Evolutionary conservation across 1,284 basidiomycete species (phyloP).

Genomic region (Apiotrichum laibachii): DNA sequence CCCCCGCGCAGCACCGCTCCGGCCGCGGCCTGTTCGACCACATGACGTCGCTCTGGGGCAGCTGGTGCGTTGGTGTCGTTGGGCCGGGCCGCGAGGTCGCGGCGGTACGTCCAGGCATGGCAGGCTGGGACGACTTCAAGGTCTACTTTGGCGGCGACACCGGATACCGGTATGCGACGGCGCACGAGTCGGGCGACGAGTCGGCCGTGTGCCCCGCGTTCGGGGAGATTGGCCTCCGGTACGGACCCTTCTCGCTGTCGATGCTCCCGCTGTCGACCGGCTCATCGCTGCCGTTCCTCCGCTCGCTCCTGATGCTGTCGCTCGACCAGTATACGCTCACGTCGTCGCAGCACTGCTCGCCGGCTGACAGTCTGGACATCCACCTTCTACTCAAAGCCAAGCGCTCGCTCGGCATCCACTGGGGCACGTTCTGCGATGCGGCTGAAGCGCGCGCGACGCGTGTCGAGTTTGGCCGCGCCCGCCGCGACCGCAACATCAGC

Average conservation of each 20-base stretch:
- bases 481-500: constrained; percentile 32
- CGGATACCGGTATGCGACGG: constrained; percentile 50
- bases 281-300: constrained; percentile 48
- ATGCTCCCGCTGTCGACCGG: constrained; percentile 49
- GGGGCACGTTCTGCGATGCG: constrained; percentile 51
- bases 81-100: constrained; percentile 21
- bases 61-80: constrained; percentile 48
- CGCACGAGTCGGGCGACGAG: constrained; percentile 35
- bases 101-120: constrained; percentile 30
- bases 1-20: constrained; percentile 50
- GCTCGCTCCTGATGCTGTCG: constrained; percentile 44
- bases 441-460: constrained; percentile 47
- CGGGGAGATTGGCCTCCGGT: constrained; percentile 43
- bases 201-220: constrained; percentile 49
- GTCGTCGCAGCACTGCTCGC: constrained; percentile 47
- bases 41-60: constrained; percentile 50
- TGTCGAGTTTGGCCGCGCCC: constrained; percentile 45
- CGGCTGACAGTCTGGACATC: constrained; percentile 47
- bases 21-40: constrained; percentile 49
- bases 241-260: constrained; percentile 43
- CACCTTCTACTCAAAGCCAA: constrained; percentile 35
- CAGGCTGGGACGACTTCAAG: constrained; percentile 42
- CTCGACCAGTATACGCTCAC: constrained; percentile 52
- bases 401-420: constrained; percentile 48
- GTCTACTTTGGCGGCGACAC: constrained; percentile 51